Evolutionary conservation across 2,329 filamentous ascomycete species (phyloP).

Genomic region (Myriosclerotinia scirpicola): DNA sequence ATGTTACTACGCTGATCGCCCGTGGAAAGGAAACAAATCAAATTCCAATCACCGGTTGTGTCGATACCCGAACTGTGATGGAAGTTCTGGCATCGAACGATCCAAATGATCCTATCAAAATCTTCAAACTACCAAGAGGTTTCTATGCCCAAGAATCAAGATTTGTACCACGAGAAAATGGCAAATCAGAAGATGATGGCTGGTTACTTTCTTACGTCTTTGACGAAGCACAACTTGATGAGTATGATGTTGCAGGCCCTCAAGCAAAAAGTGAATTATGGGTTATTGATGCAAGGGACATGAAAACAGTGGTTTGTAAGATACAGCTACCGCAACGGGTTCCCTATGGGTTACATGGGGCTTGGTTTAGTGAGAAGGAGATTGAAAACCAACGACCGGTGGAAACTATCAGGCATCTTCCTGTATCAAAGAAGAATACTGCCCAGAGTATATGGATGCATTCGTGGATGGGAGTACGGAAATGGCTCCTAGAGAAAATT

Average conservation of each 20-base stretch:
- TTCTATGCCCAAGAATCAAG: constrained; percentile 67
- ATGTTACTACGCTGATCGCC: constrained; percentile 53
- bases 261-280: constrained; percentile 61
- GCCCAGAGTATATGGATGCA: background rate
- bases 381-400: constrained; percentile 48
- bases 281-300: constrained; percentile 63
- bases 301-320: constrained; percentile 59
- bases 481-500: background rate
- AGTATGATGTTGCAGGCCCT: constrained; percentile 38
- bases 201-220: constrained; percentile 70
- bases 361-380: constrained; percentile 58
- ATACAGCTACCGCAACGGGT: constrained; percentile 64
- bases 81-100: constrained; percentile 52
- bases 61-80: constrained; percentile 56
- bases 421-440: background rate
- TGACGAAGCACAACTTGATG: constrained; percentile 62
- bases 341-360: constrained; percentile 67
- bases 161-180: constrained; percentile 54
- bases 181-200: constrained; percentile 60
- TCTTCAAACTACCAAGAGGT: constrained; percentile 60
- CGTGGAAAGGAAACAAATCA: constrained; percentile 50
- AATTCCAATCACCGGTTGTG: constrained; percentile 56
- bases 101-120: constrained; percentile 55
- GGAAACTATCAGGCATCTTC: constrained; percentile 32
- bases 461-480: constrained; percentile 7